A percentile compares a stretch with the other conserved stretches of the same genome.
These are phyloP conservation scores for Mucor indicus DNA, from an alignment of 371 early-diverging fungal genomes.

Conservation along the genomic window DNA sequence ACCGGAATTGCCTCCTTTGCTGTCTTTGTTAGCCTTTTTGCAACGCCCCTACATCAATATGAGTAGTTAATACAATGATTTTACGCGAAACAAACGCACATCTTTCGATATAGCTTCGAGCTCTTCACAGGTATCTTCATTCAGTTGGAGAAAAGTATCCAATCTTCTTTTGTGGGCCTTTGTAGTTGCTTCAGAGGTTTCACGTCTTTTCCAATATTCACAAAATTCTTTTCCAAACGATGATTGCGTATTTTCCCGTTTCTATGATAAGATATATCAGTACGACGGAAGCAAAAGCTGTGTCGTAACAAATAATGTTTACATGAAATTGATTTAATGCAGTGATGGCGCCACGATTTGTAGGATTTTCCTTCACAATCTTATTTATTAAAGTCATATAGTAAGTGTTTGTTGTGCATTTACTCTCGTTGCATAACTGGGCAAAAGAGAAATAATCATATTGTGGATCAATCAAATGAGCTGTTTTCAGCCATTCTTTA, in stretches of 20 bases:
- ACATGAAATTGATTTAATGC: constrained; percentile 1
- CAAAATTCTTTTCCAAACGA: constrained; percentile 5
- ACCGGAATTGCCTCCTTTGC: constrained; percentile 1
- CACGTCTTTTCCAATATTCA: constrained; percentile 4
- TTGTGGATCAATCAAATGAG: constrained; percentile 4
- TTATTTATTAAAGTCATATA: constrained; percentile 4
- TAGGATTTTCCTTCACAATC: not conserved
- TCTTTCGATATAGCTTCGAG: constrained; percentile 4
- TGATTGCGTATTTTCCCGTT: constrained; percentile 1
- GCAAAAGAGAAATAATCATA: constrained; percentile 6
- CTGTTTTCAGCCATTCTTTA: constrained; percentile 3
- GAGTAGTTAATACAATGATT: constrained; percentile 8
- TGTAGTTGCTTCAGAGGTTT: constrained; percentile 6
- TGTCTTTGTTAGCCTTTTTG: constrained; percentile 2
- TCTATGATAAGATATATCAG: constrained; percentile 1
- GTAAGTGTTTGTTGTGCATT: constrained; percentile 3
- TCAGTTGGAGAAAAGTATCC: constrained; percentile 6
- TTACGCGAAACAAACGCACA: constrained; percentile 7
- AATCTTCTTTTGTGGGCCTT: constrained; percentile 5
- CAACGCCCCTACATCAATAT: constrained; percentile 7
- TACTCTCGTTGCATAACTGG: constrained; percentile 3
- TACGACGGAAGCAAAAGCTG: constrained; percentile 3
- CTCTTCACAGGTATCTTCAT: constrained; percentile 5
- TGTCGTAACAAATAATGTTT: constrained; percentile 1
- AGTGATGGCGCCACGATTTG: not conserved